These are phyloP conservation scores for Penicillium angulare DNA, from an alignment of 495 filamentous ascomycete species.

Conservation along the genomic window DNA sequence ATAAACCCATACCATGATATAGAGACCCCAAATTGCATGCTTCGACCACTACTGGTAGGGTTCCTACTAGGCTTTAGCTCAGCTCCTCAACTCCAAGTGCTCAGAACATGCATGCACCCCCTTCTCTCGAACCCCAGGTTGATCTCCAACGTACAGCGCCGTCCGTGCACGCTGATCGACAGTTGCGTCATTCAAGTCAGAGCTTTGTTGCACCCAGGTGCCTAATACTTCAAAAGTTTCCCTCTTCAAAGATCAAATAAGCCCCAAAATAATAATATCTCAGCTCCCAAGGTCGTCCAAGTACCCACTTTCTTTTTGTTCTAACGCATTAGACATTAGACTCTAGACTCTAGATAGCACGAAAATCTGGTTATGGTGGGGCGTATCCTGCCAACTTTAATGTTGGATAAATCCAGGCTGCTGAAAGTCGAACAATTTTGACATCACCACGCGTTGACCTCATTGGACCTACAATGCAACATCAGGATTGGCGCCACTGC, in stretches of 20 bases:
- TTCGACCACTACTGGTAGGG: no score
- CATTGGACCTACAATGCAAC: background rate
- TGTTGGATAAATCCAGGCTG: background rate
- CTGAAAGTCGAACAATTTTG: constrained; percentile 1
- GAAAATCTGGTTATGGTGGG: constrained; percentile 1
- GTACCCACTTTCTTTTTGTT: no score
- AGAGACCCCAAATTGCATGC: no score
- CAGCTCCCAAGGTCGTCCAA: no score
- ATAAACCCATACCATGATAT: no score
- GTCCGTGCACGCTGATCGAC: constrained; percentile 16
- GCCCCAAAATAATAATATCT: background rate
- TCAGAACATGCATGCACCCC: no score
- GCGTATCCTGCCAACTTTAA: constrained; percentile 1
- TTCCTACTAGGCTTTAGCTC: no score
- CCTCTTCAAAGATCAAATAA: background rate
- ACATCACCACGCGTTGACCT: constrained; percentile 5
- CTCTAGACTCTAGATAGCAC: background rate
- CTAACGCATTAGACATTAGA: no score
- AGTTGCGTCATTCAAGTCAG: constrained; percentile 3
- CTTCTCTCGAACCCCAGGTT: constrained; percentile 4
- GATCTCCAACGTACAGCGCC: background rate
- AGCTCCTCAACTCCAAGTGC: no score
- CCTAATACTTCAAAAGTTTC: background rate
- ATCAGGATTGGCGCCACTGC: constrained; percentile 1
- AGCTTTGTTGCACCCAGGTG: constrained; percentile 2